Evolutionary conservation across 441 rosid species (phyloP).

Genomic region (Brassica hybrid): DNA sequence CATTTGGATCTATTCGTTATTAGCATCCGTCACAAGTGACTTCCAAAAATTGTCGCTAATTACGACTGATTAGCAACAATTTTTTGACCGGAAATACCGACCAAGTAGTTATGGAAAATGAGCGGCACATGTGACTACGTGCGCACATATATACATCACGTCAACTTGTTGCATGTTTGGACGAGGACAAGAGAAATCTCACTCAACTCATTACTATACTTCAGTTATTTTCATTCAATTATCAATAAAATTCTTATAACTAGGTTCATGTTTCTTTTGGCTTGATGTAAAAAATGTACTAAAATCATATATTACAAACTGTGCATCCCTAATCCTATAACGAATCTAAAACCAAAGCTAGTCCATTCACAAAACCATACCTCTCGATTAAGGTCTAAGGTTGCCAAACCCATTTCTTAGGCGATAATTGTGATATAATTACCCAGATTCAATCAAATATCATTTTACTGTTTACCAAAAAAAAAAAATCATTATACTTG

Average conservation of each 20-base stretch:
- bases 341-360: neutral
- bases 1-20: neutral
- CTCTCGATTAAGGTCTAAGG: neutral
- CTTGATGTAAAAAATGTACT: neutral
- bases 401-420: neutral
- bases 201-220: neutral
- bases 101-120: neutral
- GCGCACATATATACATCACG: neutral
- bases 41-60: neutral
- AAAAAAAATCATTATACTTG: too few relatives aligned
- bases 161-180: constrained; percentile 1
- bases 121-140: neutral
- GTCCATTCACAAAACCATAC: neutral
- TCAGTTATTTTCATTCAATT: too few relatives aligned
- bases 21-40: neutral
- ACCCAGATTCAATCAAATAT: too few relatives aligned
- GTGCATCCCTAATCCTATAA: too few relatives aligned
- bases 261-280: neutral
- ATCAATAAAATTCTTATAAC: neutral
- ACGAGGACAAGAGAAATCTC: neutral
- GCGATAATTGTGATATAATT: neutral
- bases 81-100: neutral
- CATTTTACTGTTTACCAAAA: too few relatives aligned
- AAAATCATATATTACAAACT: neutral
- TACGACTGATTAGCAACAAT: neutral